Base-by-base conservation (phyloP, 148 eudicot genomes). In the Silene latifolia region DNA sequence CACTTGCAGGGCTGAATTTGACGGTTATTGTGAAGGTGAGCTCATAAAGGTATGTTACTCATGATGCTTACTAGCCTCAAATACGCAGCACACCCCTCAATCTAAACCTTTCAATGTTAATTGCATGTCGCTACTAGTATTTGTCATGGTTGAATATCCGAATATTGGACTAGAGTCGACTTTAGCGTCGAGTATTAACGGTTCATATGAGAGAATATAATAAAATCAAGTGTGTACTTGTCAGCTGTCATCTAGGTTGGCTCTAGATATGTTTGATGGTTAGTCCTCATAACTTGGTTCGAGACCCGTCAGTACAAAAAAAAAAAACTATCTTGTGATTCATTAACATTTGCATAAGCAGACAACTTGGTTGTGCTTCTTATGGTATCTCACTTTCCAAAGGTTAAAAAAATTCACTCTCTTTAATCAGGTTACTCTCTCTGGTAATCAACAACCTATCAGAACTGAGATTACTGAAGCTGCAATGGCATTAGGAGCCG, bases 381-480 rank as follows among this genome's bases (percentile, higher is more conserved):
- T 6, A 39, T 39, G 44, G 44, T 39, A 39, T 39, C 44, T 39
- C 44, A 39, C 44, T 39, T 39, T 39, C 8, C 71, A 67, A 19
- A 66, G 0, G 9, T 44, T 58, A 8, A 20, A 48, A 27, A 61
- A 61, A 8, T 17, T 71, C 32, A 23, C 57, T 15, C 5, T 35
- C 14, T 79, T 79, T 79, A 68, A 66, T n/a, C 54, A 93, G 98
- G 98, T 85, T 66, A 93, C 98, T 18, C 91, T 93, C 32, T 89
- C 98, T 42, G 98, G 98, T 14, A 93, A 91, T 79, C 97, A 91
- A 83, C 97, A 91, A 82, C 98, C 98, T 56, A 72, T 93, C 59
- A 90, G 98, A 48, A 91, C 89, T 66, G 98, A 93, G 83, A 93
- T 93, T 68, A 93, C 98, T 29, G 98, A 93, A 81, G 93, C 98